Evolutionary conservation across 352 stramenopile genomes (phyloP).

Genomic region (Globisporangium canariense): DNA sequence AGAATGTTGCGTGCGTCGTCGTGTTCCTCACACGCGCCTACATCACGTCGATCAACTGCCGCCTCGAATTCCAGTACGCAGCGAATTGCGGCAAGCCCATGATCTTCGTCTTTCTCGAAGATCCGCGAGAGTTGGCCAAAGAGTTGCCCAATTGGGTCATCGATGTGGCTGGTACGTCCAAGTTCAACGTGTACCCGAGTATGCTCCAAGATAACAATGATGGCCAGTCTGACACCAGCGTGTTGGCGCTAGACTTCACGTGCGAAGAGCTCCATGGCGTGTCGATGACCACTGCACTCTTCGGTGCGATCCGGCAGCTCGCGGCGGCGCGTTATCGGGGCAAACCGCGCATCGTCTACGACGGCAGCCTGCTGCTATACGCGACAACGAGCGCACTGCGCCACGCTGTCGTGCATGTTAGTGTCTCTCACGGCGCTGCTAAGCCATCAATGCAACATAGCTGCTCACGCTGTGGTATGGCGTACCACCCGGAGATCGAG

Average conservation of each 20-base stretch:
- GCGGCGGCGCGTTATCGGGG: slow-evolving; percentile 26
- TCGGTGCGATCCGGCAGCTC: slow-evolving; percentile 37
- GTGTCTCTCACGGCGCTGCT: no score
- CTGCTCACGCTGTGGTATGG: slow-evolving; percentile 36
- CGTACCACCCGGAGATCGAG: slow-evolving; percentile 26
- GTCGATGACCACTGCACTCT: slow-evolving; percentile 33
- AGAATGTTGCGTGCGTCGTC: slow-evolving; percentile 53
- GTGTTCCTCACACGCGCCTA: slow-evolving; percentile 53
- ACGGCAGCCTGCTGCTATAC: slow-evolving; percentile 45
- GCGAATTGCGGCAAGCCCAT: slow-evolving; percentile 34
- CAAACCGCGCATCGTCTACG: slow-evolving; percentile 26
- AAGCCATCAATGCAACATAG: slow-evolving; percentile 3
- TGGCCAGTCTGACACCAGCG: slow-evolving; percentile 5
- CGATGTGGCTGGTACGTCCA: slow-evolving; percentile 20
- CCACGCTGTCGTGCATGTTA: slow-evolving; percentile 12
- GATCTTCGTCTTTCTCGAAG: slow-evolving; percentile 44
- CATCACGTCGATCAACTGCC: slow-evolving; percentile 47
- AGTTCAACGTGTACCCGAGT: slow-evolving; percentile 39
- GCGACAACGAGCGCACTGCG: slow-evolving; percentile 32
- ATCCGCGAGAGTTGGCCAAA: slow-evolving; percentile 18
- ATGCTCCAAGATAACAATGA: slow-evolving; percentile 14
- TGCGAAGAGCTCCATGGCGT: slow-evolving; percentile 25
- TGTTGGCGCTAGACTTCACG: slow-evolving; percentile 34
- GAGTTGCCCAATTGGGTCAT: slow-evolving; percentile 39
- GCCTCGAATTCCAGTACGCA: slow-evolving; percentile 56